phyloP scores from a whole-genome alignment of 129 eudicot species.

The Smallanthus sonchifolius region DNA sequence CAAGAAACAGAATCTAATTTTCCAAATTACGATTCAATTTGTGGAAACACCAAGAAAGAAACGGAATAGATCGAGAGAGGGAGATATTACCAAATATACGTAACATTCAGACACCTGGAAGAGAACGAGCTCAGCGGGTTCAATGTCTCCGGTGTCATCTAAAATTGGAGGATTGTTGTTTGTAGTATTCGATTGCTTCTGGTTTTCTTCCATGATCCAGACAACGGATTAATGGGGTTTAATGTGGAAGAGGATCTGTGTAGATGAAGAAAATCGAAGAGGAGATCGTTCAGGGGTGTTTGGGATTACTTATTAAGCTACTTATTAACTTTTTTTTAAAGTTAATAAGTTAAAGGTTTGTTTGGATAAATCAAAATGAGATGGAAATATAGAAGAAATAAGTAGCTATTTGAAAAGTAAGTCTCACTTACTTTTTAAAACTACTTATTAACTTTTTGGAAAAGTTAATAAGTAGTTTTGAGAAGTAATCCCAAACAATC shows the following conservation, averaged over 20 bases:
- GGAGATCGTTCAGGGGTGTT: conserved; percentile 18
- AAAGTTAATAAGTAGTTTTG: no score
- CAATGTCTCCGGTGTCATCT: conserved; percentile 36
- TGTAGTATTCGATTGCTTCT: conserved; percentile 14
- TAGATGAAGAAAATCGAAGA: conserved; percentile 11
- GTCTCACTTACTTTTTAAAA: no score
- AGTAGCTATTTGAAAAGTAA: no score
- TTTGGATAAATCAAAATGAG: no score
- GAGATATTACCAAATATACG: conserved; percentile 69
- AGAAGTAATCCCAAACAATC: no score
- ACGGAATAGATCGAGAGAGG: conserved; percentile 10
- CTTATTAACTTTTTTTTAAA: no score
- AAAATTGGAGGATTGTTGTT: conserved; percentile 1
- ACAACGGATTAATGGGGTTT: conserved; percentile 14
- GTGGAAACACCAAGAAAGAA: neutral
- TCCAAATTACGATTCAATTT: conserved; percentile 10
- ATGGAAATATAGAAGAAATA: no score
- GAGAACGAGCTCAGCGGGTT: conserved; percentile 74
- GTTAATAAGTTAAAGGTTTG: no score
- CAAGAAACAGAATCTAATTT: neutral
- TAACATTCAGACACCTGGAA: conserved; percentile 95
- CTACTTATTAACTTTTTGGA: no score
- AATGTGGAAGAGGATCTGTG: neutral
- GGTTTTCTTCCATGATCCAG: conserved; percentile 28
- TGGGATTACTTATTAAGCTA: neutral